A percentile compares a stretch with the other conserved stretches of the same genome.
Conservation (phyloP, 1,139 yeast species). For the Sugiyamaella pinicola region DNA sequence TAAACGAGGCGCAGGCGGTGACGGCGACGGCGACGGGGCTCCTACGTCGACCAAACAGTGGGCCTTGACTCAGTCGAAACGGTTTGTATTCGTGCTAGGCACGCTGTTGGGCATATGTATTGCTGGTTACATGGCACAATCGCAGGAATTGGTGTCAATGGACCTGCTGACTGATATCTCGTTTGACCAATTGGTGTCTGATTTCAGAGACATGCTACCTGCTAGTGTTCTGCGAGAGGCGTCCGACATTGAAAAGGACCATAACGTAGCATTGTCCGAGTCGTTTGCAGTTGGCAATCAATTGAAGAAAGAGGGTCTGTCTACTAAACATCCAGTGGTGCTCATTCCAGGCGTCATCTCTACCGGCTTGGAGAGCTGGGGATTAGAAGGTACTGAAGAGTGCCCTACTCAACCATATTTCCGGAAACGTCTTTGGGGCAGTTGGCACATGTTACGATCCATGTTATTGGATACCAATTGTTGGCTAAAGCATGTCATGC, state of each 20-base stretch:
- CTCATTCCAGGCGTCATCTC: conserved; percentile 96
- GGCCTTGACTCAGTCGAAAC: conserved; percentile 30
- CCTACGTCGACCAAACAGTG: conserved; percentile 17
- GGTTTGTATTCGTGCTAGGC: conserved; percentile 54
- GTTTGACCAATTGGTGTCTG: conserved; percentile 50
- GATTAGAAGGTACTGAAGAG: conserved; percentile 66
- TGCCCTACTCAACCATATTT: conserved; percentile 86
- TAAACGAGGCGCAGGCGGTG: not conserved
- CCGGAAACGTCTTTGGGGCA: conserved; percentile 93
- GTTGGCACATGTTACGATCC: conserved; percentile 89
- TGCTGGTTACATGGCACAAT: conserved; percentile 66
- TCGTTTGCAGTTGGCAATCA: conserved; percentile 85
- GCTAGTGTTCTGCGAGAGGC: conserved; percentile 61
- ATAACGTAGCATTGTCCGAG: conserved; percentile 50
- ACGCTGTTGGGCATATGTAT: conserved; percentile 66
- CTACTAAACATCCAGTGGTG: conserved; percentile 73
- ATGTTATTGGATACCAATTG: conserved; percentile 91
- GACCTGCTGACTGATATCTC: conserved; percentile 59
- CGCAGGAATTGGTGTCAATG: conserved; percentile 45
- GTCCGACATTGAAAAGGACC: conserved; percentile 52
- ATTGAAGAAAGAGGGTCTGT: conserved; percentile 54
- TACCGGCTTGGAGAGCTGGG: conserved; percentile 95
- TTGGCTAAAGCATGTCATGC: conserved; percentile 88
- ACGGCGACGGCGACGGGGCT: not conserved
- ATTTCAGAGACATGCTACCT: conserved; percentile 54